These are phyloP conservation scores for Gossypium trilobum DNA, from an alignment of 441 rosid species.

Conservation along the genomic window DNA sequence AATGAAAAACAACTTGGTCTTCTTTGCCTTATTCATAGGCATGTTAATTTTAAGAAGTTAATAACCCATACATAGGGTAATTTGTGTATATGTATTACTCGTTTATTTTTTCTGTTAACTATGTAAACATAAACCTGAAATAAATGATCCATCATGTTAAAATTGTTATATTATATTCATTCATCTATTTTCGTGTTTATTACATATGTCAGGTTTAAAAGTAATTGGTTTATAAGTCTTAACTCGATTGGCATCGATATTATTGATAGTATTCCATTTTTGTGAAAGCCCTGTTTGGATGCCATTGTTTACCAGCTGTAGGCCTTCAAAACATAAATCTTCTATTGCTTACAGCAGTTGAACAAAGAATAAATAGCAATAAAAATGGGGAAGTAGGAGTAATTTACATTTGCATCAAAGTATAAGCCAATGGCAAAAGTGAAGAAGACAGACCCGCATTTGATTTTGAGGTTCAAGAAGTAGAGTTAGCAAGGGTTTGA, in stretches of 20 bases:
- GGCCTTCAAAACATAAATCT: conserved; percentile 1
- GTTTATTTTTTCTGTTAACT: not conserved
- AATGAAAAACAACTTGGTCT: not conserved
- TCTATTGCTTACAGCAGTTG: not conserved
- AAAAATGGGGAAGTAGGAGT: not conserved
- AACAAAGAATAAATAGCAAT: conserved; percentile 12
- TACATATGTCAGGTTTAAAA: not conserved
- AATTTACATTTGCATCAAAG: not conserved
- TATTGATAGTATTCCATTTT: not conserved
- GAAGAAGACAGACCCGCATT: not conserved
- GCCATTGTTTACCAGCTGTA: not conserved
- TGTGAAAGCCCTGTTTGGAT: not conserved
- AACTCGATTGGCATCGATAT: too few species aligned
- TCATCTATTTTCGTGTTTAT: not conserved
- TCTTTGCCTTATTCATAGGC: not conserved
- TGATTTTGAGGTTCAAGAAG: conserved; percentile 26
- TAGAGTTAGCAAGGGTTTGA: conserved; percentile 51
- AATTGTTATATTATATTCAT: not conserved
- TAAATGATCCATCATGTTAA: not conserved
- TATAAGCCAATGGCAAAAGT: not conserved
- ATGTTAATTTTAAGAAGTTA: not conserved
- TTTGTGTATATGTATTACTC: not conserved
- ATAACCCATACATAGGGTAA: too few species aligned
- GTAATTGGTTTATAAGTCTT: not conserved
- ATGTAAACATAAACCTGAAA: not conserved